Evolutionary conservation across 331 rosid species (phyloP).

Genomic region (Quercus phellos): DNA sequence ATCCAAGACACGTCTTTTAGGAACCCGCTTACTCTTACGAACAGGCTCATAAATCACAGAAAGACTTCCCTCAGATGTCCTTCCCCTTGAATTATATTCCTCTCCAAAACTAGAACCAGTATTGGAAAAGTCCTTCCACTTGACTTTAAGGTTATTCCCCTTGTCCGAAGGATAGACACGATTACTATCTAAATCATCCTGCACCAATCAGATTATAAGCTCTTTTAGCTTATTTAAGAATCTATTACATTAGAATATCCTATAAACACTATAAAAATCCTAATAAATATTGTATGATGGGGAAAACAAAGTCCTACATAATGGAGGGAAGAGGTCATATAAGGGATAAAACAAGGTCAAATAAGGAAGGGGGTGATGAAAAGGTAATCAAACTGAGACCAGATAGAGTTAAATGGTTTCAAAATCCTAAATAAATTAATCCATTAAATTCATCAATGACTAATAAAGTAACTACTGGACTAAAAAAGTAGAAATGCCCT

Average conservation of each 20-base stretch:
- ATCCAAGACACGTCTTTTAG: constrained; percentile 7
- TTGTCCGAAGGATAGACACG: constrained; percentile 10
- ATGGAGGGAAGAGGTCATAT: no score
- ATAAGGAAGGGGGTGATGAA: background rate
- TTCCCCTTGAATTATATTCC: constrained; percentile 7
- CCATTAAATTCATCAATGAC: background rate
- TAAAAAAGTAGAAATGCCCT: no score
- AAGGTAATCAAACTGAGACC: background rate
- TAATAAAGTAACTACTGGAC: no score
- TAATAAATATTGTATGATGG: no score
- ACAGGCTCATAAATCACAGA: constrained; percentile 4
- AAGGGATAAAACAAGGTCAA: no score
- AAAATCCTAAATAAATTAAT: background rate
- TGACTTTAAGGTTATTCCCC: background rate
- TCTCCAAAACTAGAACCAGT: background rate
- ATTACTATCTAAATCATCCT: constrained; percentile 26
- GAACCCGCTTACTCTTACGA: constrained; percentile 16
- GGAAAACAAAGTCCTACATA: no score
- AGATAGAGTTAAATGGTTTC: background rate
- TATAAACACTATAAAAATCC: background rate
- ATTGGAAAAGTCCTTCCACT: background rate
- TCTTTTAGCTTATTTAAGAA: background rate
- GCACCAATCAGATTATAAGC: constrained; percentile 4
- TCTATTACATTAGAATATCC: background rate
- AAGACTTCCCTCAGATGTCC: background rate